A percentile compares a stretch with the other conserved stretches of the same genome.
phyloP scores from a whole-genome alignment of 2,329 filamentous ascomycete genomes.

The Rhinocladiella similis region DNA sequence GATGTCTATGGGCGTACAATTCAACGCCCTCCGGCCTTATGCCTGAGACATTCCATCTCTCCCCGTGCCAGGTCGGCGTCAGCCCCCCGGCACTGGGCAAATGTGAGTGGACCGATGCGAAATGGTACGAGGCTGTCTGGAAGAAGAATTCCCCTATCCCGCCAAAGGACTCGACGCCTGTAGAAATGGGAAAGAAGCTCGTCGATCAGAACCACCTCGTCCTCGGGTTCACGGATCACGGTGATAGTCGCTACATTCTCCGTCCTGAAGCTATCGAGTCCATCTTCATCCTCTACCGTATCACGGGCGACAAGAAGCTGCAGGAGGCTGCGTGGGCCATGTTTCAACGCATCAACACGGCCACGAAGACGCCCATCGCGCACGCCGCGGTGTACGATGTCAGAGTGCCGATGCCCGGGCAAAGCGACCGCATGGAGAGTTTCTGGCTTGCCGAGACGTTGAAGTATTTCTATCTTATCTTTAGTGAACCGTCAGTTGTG shows the following conservation, averaged over 20 bases:
- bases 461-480: slow-evolving; percentile 89
- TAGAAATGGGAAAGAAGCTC: slow-evolving; percentile 37
- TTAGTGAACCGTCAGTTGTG: slow-evolving; percentile 65
- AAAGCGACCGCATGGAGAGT: slow-evolving; percentile 73
- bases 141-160: slow-evolving; percentile 21
- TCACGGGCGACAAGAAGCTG: slow-evolving; percentile 54
- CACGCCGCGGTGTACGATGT: slow-evolving; percentile 47
- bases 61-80: slow-evolving; percentile 42
- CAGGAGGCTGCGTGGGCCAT: slow-evolving; percentile 52
- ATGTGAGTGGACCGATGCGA: slow-evolving; percentile 43
- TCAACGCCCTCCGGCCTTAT: slow-evolving; percentile 59
- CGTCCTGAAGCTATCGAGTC: slow-evolving; percentile 63
- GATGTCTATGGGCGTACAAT: slow-evolving; percentile 64
- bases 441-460: slow-evolving; percentile 91
- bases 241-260: slow-evolving; percentile 63
- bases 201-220: slow-evolving; percentile 45
- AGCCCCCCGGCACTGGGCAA: slow-evolving; percentile 34
- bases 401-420: slow-evolving; percentile 33
- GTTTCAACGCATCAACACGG: slow-evolving; percentile 49
- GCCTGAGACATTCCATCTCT: slow-evolving; percentile 59
- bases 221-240: slow-evolving; percentile 57
- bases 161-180: slow-evolving; percentile 10
- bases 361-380: slow-evolving; percentile 44
- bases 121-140: slow-evolving; percentile 34
- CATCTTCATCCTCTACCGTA: slow-evolving; percentile 62